Percentiles rank a stretch among this genome's conserved stretches.
Evolutionary conservation across 176 grass and related monocot genomes (phyloP).

Genomic region (Aegilops sharonensis): DNA sequence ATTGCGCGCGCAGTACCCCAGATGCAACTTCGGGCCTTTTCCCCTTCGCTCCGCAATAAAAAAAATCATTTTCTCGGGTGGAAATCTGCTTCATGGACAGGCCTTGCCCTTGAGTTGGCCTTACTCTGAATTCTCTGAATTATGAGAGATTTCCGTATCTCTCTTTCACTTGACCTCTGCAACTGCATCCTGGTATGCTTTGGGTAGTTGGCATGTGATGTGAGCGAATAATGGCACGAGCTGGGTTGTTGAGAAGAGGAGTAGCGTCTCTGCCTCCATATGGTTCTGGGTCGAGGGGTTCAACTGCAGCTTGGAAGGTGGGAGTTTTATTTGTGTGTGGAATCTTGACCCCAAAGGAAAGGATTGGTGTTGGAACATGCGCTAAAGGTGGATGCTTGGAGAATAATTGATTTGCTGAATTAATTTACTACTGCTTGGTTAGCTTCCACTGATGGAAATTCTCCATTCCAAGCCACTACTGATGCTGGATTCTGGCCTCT

Average conservation of each 20-base stretch:
- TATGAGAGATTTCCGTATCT: background rate
- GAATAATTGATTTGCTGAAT: slow-evolving; percentile 12
- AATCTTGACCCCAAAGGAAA: slow-evolving; percentile 45
- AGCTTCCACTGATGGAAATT: background rate
- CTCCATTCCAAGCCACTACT: background rate
- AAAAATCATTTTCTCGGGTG: background rate
- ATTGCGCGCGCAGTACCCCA: background rate
- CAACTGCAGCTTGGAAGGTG: slow-evolving; percentile 21
- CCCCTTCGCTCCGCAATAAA: background rate
- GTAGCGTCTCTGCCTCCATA: background rate
- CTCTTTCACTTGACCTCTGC: background rate
- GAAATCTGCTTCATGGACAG: background rate
- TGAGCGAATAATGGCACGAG: slow-evolving; percentile 11
- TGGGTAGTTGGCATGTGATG: slow-evolving; percentile 35
- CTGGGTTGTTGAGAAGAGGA: slow-evolving; percentile 12
- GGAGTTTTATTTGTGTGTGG: slow-evolving; percentile 19
- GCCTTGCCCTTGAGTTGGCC: background rate
- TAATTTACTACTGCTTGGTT: background rate
- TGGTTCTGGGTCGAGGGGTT: slow-evolving; percentile 9
- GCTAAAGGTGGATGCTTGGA: slow-evolving; percentile 14
- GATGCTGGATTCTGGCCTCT: background rate
- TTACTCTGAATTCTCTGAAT: background rate
- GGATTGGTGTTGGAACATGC: slow-evolving; percentile 12
- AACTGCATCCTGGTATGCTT: slow-evolving; percentile 9
- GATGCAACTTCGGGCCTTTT: background rate